A percentile compares a stretch with the other conserved stretches of the same genome.
Evolutionary conservation across 208 protist species (phyloP).

Genomic region (Crithidia acanthocephali): DNA sequence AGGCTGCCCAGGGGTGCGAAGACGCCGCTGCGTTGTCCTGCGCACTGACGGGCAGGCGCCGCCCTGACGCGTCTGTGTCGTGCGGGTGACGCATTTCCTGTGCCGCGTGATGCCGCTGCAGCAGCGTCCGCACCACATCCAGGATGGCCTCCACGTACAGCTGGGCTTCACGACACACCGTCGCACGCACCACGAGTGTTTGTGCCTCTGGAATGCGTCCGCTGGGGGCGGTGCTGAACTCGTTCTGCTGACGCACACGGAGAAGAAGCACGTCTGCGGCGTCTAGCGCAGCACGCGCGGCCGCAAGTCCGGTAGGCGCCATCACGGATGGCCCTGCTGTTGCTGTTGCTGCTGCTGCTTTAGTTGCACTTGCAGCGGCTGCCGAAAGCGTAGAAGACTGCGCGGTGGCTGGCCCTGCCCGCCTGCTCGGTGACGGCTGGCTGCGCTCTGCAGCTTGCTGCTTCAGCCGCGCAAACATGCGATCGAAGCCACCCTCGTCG

Average conservation of each 20-base stretch:
- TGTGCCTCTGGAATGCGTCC: constrained; percentile 27
- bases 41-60: neutral
- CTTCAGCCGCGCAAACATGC: constrained; percentile 27
- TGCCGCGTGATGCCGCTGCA: neutral
- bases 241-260: constrained; percentile 22
- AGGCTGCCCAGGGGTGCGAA: constrained; percentile 10
- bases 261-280: constrained; percentile 19
- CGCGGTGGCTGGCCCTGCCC: neutral
- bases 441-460: constrained; percentile 26
- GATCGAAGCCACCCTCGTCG: constrained; percentile 22
- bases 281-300: constrained; percentile 25
- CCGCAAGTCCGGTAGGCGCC: constrained; percentile 4
- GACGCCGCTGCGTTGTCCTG: neutral
- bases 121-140: neutral
- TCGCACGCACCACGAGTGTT: constrained; percentile 20
- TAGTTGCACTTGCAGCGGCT: neutral
- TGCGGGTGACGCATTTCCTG: too few species aligned
- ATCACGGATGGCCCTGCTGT: neutral
- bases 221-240: constrained; percentile 14
- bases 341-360: neutral
- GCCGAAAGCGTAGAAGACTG: neutral
- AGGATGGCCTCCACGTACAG: constrained; percentile 15
- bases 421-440: constrained; percentile 3
- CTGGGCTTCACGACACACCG: constrained; percentile 21
- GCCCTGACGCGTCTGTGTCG: neutral